Evolutionary conservation across 768 basidiomycete genomes (phyloP).

Genomic region (Lentinula detonsa): DNA sequence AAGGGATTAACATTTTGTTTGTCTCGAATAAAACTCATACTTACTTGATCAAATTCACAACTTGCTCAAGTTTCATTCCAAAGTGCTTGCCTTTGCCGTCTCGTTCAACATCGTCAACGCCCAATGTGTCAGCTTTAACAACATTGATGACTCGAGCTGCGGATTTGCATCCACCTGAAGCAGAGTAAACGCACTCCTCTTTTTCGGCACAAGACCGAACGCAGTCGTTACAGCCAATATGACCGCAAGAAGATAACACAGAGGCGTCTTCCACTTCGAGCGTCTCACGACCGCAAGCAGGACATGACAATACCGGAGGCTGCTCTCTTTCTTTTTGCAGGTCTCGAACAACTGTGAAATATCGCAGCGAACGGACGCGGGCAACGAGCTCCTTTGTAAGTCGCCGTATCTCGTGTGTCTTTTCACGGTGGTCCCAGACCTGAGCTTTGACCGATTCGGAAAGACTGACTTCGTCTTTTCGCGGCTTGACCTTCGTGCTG

Average conservation of each 20-base stretch:
- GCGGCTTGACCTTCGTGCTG: conserved; percentile 39
- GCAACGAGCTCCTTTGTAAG: conserved; percentile 87
- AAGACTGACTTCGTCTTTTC: conserved; percentile 47
- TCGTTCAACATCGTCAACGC: conserved; percentile 70
- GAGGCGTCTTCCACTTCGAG: conserved; percentile 66
- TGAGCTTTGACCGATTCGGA: conserved; percentile 53
- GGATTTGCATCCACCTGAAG: conserved; percentile 66
- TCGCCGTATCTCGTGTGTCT: conserved; percentile 79
- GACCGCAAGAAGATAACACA: conserved; percentile 89
- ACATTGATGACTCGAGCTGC: conserved; percentile 79
- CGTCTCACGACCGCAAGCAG: conserved; percentile 47
- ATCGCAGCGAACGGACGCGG: conserved; percentile 84
- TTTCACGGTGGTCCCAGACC: conserved; percentile 80
- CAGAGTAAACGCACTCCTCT: conserved; percentile 77
- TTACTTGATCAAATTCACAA: conserved; percentile 72
- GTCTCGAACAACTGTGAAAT: conserved; percentile 88
- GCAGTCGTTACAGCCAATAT: conserved; percentile 76
- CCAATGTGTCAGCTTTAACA: conserved; percentile 72
- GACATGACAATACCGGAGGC: conserved; percentile 57
- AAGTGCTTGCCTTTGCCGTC: conserved; percentile 73
- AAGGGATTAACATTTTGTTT: conserved; percentile 5
- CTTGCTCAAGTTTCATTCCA: conserved; percentile 76
- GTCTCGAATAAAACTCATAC: conserved; percentile 9
- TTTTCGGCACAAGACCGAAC: conserved; percentile 66
- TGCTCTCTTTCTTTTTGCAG: conserved; percentile 69